A percentile compares a stretch with the other conserved stretches of the same genome.
These are phyloP conservation scores for Pulchroboletus neoregius DNA, from an alignment of 1,284 basidiomycete species.

Conservation along the genomic window DNA sequence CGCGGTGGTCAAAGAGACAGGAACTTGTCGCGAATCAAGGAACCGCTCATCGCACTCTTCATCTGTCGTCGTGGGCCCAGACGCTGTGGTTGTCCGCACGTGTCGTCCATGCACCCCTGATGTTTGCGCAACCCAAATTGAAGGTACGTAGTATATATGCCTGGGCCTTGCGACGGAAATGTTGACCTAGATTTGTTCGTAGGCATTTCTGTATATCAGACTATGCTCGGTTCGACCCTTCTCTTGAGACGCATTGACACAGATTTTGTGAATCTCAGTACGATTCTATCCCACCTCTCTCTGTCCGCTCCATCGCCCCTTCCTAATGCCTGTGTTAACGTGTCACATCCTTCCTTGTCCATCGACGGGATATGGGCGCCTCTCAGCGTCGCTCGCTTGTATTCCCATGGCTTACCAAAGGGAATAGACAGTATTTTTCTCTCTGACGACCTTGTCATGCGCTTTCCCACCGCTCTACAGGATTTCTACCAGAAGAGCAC, in stretches of 20 bases:
- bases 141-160: constrained; percentile 46
- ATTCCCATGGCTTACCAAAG: constrained; percentile 27
- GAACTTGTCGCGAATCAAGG: constrained; percentile 6
- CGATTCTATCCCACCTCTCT: constrained; percentile 43
- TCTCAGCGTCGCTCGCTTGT: constrained; percentile 50
- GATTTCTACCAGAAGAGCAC: constrained; percentile 48
- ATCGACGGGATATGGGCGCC: constrained; percentile 66
- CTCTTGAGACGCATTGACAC: constrained; percentile 68
- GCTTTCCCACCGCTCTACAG: constrained; percentile 54
- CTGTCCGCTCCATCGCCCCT: constrained; percentile 37
- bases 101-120: constrained; percentile 56
- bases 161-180: not conserved
- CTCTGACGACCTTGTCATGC: constrained; percentile 53
- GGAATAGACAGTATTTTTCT: constrained; percentile 50
- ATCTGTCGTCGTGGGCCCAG: constrained; percentile 7
- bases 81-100: constrained; percentile 49
- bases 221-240: constrained; percentile 47
- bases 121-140: constrained; percentile 59
- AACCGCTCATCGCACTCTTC: not conserved
- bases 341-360: constrained; percentile 41
- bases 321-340: constrained; percentile 21
- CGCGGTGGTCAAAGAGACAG: constrained; percentile 5
- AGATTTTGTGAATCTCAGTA: constrained; percentile 66
- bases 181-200: constrained; percentile 12
- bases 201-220: constrained; percentile 72